phyloP scores from a whole-genome alignment of 306 rosid species.

The Corylus heterophylla region DNA sequence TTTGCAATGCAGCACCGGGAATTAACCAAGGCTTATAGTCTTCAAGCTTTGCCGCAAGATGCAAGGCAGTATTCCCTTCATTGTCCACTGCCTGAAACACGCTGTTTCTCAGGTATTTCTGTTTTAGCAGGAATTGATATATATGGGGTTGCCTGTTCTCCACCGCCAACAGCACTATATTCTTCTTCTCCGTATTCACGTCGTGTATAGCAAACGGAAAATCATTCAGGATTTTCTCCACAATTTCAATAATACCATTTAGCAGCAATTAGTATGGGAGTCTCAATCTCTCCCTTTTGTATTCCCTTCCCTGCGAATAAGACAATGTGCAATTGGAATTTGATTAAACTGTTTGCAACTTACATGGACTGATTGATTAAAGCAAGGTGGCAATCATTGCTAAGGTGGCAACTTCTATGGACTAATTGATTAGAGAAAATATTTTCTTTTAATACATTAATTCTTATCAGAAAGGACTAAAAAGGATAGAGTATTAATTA shows the following conservation, averaged over 20 bases:
- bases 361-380: too few species aligned
- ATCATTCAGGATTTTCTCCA: constrained; percentile 36
- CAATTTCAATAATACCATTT: constrained; percentile 63
- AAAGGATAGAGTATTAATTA: too few species aligned
- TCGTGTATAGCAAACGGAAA: constrained; percentile 64
- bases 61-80: constrained; percentile 59
- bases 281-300: constrained; percentile 13
- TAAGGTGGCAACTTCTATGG: too few species aligned
- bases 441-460: too few species aligned
- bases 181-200: constrained; percentile 42
- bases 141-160: constrained; percentile 67
- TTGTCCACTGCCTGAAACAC: constrained; percentile 43
- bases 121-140: constrained; percentile 28
- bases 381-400: too few species aligned
- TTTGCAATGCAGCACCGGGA: constrained; percentile 31
- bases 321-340: neutral
- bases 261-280: constrained; percentile 58
- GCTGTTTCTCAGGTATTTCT: constrained; percentile 25
- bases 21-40: constrained; percentile 51
- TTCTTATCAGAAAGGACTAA: too few species aligned
- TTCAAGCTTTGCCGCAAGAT: constrained; percentile 56
- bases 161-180: constrained; percentile 54
- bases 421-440: too few species aligned
- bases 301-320: neutral
- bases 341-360: neutral